A percentile compares a stretch with the other conserved stretches of the same genome.
Evolutionary conservation across 1,284 basidiomycete genomes (phyloP).

Genomic region (Meripilus lineatus): DNA sequence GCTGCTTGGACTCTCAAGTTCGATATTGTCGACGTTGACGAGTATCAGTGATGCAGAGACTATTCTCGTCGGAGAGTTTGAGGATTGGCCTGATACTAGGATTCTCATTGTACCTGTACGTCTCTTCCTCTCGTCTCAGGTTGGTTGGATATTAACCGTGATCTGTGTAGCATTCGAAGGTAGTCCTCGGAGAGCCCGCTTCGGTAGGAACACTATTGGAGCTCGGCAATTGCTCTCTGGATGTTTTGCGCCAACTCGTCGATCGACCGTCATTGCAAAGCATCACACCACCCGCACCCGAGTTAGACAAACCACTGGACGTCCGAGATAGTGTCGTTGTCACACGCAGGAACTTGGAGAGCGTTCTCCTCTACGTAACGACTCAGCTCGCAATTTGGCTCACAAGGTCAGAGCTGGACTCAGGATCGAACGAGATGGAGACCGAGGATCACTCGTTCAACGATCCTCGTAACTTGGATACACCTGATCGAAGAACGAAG

Average conservation of each 20-base stretch:
- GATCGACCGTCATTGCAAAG: slow-evolving; percentile 52
- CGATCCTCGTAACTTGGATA: slow-evolving; percentile 6
- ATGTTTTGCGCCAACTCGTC: slow-evolving; percentile 60
- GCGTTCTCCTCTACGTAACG: slow-evolving; percentile 65
- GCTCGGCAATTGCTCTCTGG: slow-evolving; percentile 66
- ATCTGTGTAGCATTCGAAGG: slow-evolving; percentile 64
- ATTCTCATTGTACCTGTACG: slow-evolving; percentile 73
- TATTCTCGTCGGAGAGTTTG: slow-evolving; percentile 60
- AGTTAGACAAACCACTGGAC: slow-evolving; percentile 42
- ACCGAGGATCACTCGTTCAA: slow-evolving; percentile 30
- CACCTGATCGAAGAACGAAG: slow-evolving; percentile 19
- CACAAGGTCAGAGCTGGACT: slow-evolving; percentile 61
- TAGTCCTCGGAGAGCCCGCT: slow-evolving; percentile 70
- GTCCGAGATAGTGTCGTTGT: slow-evolving; percentile 52
- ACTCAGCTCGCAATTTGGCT: slow-evolving; percentile 78
- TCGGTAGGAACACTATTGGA: slow-evolving; percentile 79
- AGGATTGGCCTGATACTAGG: slow-evolving; percentile 66
- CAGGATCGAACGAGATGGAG: slow-evolving; percentile 34
- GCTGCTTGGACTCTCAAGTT: slow-evolving; percentile 64
- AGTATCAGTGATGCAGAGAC: slow-evolving; percentile 66
- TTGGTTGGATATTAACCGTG: background rate
- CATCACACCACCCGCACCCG: slow-evolving; percentile 33
- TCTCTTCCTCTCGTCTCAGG: slow-evolving; percentile 17
- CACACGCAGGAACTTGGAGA: slow-evolving; percentile 61
- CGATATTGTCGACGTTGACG: slow-evolving; percentile 66